Evolutionary conservation across 345 rosid genomes (phyloP).

Genomic region (Moringa oleifera): DNA sequence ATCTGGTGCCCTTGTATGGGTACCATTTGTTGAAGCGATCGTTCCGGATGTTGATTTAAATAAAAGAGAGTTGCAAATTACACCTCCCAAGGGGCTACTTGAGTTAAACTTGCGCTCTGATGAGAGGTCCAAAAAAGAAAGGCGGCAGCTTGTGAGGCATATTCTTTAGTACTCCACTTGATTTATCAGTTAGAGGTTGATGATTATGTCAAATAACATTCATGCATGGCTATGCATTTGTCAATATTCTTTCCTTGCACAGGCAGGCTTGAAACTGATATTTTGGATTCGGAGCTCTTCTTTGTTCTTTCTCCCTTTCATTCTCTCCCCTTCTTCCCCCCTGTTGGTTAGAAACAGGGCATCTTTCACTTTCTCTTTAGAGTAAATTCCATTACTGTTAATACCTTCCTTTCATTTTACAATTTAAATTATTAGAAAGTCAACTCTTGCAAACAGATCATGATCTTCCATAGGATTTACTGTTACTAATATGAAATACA

Average conservation of each 20-base stretch:
- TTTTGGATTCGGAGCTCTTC: background rate
- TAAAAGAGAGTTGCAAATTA: slow-evolving; percentile 64
- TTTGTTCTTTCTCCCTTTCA: background rate
- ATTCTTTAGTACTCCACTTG: slow-evolving; percentile 37
- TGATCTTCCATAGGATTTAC: too few relatives aligned
- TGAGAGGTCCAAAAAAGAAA: slow-evolving; percentile 81
- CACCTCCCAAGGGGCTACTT: slow-evolving; percentile 90
- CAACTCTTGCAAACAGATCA: too few relatives aligned
- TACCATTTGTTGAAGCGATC: slow-evolving; percentile 83
- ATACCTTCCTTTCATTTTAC: too few relatives aligned
- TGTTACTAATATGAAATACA: too few relatives aligned
- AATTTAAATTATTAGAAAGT: too few relatives aligned
- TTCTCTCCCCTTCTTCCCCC: background rate
- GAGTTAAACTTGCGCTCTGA: slow-evolving; percentile 66
- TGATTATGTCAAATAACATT: background rate
- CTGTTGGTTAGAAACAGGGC: too few relatives aligned
- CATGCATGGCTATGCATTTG: background rate
- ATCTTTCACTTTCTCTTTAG: too few relatives aligned
- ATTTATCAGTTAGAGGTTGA: slow-evolving; percentile 12
- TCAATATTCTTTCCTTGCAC: background rate
- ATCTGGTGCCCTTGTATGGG: slow-evolving; percentile 61
- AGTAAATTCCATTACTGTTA: too few relatives aligned
- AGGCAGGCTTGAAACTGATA: background rate
- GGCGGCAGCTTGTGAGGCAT: slow-evolving; percentile 91
- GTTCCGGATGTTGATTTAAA: slow-evolving; percentile 76